A percentile compares a stretch with the other conserved stretches of the same genome.
These are phyloP conservation scores for Venturia effusa DNA, from an alignment of 2,329 filamentous ascomycete genomes.

Conservation along the genomic window DNA sequence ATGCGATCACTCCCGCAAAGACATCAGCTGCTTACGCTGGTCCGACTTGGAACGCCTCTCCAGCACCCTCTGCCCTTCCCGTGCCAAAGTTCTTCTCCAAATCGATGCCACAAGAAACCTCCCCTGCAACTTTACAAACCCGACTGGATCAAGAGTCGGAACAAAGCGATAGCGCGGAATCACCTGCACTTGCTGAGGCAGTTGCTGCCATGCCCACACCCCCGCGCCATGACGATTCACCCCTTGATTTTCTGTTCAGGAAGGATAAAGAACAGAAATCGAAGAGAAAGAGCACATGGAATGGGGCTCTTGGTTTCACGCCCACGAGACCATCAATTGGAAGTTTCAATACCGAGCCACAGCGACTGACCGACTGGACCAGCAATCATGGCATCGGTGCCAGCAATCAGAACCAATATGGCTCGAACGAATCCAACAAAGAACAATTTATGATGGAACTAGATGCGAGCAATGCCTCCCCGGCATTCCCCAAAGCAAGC, in stretches of 20 bases:
- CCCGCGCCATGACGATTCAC: slow-evolving; percentile 46
- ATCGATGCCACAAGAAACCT: slow-evolving; percentile 55
- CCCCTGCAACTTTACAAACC: slow-evolving; percentile 32
- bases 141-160: slow-evolving; percentile 35
- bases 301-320: neutral
- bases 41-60: slow-evolving; percentile 89
- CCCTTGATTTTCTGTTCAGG: slow-evolving; percentile 82
- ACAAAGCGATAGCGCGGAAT: slow-evolving; percentile 32
- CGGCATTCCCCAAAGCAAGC: neutral
- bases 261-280: slow-evolving; percentile 73
- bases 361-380: slow-evolving; percentile 18
- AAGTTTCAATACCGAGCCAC: slow-evolving; percentile 28
- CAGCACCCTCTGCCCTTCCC: slow-evolving; percentile 78
- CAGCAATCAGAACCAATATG: slow-evolving; percentile 30
- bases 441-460: slow-evolving; percentile 60
- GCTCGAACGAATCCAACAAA: slow-evolving; percentile 37
- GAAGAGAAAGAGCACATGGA: slow-evolving; percentile 34
- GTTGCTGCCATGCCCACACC: slow-evolving; percentile 20
- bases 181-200: slow-evolving; percentile 36
- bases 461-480: slow-evolving; percentile 32
- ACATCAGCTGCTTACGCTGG: slow-evolving; percentile 56
- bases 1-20: slow-evolving; percentile 13
- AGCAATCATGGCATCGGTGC: slow-evolving; percentile 18
- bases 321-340: slow-evolving; percentile 19
- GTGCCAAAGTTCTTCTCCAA: slow-evolving; percentile 82